Conservation (phyloP, 2,329 filamentous ascomycete genomes). For the Monilinia vaccinii-corymbosi region DNA sequence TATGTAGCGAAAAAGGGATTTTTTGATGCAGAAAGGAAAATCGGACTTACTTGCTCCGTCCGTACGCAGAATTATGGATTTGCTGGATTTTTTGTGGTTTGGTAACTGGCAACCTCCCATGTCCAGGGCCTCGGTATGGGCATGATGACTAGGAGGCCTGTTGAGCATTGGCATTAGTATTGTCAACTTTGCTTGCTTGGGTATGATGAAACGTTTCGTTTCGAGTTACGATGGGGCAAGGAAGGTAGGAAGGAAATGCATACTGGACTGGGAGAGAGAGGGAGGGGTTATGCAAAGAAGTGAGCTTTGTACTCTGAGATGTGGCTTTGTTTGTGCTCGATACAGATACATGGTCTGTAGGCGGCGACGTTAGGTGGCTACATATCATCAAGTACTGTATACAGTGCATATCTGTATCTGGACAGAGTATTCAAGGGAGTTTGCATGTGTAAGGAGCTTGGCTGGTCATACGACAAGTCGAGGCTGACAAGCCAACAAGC, state of each 20-base stretch:
- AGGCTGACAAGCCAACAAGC: not conserved
- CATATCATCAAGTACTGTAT: not conserved
- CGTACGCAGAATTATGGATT: not conserved
- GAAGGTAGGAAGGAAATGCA: too few species aligned
- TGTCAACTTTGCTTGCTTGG: not conserved
- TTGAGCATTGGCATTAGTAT: not conserved
- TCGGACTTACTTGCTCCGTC: too few species aligned
- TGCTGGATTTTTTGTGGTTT: not conserved
- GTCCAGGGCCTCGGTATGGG: slow-evolving; percentile 14
- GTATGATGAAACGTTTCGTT: not conserved
- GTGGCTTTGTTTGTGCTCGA: too few species aligned
- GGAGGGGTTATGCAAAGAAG: too few species aligned
- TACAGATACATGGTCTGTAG: not conserved
- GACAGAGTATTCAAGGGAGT: not conserved
- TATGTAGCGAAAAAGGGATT: not conserved
- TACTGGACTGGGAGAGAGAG: too few species aligned
- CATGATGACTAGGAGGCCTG: slow-evolving; percentile 7
- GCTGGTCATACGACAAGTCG: slow-evolving; percentile 6
- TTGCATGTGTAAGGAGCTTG: not conserved
- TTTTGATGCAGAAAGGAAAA: not conserved
- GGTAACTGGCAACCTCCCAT: slow-evolving; percentile 8
- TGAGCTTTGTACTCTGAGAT: too few species aligned
- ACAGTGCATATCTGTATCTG: too few species aligned
- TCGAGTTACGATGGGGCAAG: not conserved
- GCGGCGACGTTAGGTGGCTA: not conserved